Percentiles rank a stretch among this genome's conserved stretches.
phyloP scores from a whole-genome alignment of 495 filamentous ascomycete species.

The Penicillium turbatum region DNA sequence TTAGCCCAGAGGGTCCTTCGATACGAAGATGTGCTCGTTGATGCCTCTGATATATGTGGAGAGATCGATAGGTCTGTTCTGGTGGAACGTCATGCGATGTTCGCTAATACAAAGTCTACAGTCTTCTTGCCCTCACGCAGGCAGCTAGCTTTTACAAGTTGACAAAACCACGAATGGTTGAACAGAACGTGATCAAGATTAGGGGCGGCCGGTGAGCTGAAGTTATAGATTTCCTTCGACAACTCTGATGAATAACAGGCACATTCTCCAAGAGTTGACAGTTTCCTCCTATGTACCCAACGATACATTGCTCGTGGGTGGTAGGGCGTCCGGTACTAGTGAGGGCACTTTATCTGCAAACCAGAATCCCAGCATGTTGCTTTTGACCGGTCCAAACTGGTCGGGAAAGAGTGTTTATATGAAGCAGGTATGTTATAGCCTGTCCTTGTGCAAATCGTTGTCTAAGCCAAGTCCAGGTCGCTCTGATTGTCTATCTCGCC shows the following conservation, averaged over 20 bases:
- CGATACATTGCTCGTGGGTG: constrained; percentile 66
- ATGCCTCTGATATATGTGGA: constrained; percentile 71
- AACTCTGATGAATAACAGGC: constrained; percentile 42
- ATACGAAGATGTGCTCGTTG: constrained; percentile 61
- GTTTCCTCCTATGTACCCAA: constrained; percentile 87
- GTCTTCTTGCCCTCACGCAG: constrained; percentile 74
- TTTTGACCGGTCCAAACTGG: constrained; percentile 92
- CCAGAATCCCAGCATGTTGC: constrained; percentile 62
- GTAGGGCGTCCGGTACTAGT: constrained; percentile 20
- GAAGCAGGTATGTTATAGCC: constrained; percentile 57
- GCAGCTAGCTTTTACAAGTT: constrained; percentile 74
- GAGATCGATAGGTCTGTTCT: constrained; percentile 68
- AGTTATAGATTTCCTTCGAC: background rate
- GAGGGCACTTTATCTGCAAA: background rate
- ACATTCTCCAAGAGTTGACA: constrained; percentile 84
- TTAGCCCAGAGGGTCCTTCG: constrained; percentile 68
- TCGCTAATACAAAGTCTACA: constrained; percentile 28
- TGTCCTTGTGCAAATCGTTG: background rate
- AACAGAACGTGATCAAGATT: constrained; percentile 70
- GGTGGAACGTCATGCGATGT: background rate
- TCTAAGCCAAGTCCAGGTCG: constrained; percentile 41
- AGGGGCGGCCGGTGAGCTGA: constrained; percentile 63
- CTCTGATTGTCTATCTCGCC: constrained; percentile 89
- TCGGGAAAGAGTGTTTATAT: constrained; percentile 96
- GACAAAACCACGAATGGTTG: constrained; percentile 63